These are phyloP conservation scores for Leishmania mexicana DNA, from an alignment of 208 protist genomes.

Conservation along the genomic window DNA sequence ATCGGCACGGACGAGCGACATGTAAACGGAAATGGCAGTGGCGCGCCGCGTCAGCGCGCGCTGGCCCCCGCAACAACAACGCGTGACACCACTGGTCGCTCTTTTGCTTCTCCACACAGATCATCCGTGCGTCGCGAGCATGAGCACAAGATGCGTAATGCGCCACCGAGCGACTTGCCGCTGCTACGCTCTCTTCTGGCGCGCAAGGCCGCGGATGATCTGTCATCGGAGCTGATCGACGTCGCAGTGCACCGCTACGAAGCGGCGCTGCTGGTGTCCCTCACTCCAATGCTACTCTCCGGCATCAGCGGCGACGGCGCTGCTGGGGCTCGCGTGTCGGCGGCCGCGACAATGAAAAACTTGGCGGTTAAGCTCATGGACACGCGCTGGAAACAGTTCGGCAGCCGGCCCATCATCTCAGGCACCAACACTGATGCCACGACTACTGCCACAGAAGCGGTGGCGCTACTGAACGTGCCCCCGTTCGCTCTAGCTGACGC, in stretches of 20 bases:
- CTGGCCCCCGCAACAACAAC: not conserved
- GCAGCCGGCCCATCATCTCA: conserved; percentile 9
- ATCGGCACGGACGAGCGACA: not conserved
- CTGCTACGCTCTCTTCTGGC: conserved; percentile 33
- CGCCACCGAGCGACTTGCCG: conserved; percentile 10
- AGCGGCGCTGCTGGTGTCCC: conserved; percentile 60
- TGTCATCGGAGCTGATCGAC: conserved; percentile 33
- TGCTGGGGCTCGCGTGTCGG: not conserved
- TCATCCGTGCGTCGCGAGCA: not conserved
- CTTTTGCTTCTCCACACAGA: not conserved
- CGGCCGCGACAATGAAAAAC: conserved; percentile 14
- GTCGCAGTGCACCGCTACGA: conserved; percentile 33
- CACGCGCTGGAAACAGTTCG: conserved; percentile 33
- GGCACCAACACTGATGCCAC: not conserved
- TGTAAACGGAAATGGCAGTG: not conserved
- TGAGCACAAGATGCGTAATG: not conserved
- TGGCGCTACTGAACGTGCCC: conserved; percentile 28
- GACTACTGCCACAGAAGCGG: conserved; percentile 1
- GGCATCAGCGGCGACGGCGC: conserved; percentile 18
- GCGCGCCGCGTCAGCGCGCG: not conserved
- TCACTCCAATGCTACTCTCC: conserved; percentile 79
- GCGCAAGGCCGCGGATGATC: conserved; percentile 34
- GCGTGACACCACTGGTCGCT: not conserved
- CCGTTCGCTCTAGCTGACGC: conserved; percentile 13
- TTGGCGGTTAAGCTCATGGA: conserved; percentile 13